These are phyloP conservation scores for Ganoderma resinaceum DNA, from an alignment of 1,284 basidiomycete species.

Conservation along the genomic window DNA sequence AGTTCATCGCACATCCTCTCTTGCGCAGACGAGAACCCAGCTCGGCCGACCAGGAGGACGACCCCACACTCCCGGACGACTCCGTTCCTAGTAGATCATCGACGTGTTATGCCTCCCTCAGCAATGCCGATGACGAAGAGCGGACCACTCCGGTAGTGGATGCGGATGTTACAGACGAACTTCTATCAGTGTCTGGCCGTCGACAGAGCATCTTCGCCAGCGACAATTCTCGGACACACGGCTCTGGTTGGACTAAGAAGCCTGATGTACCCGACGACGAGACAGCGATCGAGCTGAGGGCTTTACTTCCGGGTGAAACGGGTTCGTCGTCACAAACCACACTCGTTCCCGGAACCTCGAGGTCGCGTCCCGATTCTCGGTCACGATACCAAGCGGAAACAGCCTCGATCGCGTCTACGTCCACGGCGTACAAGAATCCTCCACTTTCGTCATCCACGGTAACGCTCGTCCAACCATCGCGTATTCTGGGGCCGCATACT, in stretches of 20 bases:
- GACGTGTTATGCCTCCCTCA: slow-evolving; percentile 4
- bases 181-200: slow-evolving; percentile 21
- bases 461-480: slow-evolving; percentile 22
- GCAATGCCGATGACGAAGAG: not conserved
- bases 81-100: slow-evolving; percentile 10
- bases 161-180: slow-evolving; percentile 32
- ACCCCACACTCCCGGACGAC: slow-evolving; percentile 17
- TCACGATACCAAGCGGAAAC: not conserved
- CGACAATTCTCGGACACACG: slow-evolving; percentile 1
- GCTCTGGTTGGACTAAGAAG: slow-evolving; percentile 13
- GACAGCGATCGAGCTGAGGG: slow-evolving; percentile 20
- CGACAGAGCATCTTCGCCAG: slow-evolving; percentile 1
- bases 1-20: slow-evolving; percentile 33
- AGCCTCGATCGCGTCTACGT: slow-evolving; percentile 7
- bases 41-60: slow-evolving; percentile 33
- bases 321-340: slow-evolving; percentile 13
- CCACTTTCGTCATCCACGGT: slow-evolving; percentile 18
- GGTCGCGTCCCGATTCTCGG: not conserved
- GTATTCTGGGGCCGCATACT: slow-evolving; percentile 41
- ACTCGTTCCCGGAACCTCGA: not conserved
- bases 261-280: not conserved
- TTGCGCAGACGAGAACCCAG: slow-evolving; percentile 35
- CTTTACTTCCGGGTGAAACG: slow-evolving; percentile 14
- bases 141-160: slow-evolving; percentile 9
- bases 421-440: slow-evolving; percentile 7